phyloP scores from a whole-genome alignment of 441 rosid species.

The Syzygium syzygioides region DNA sequence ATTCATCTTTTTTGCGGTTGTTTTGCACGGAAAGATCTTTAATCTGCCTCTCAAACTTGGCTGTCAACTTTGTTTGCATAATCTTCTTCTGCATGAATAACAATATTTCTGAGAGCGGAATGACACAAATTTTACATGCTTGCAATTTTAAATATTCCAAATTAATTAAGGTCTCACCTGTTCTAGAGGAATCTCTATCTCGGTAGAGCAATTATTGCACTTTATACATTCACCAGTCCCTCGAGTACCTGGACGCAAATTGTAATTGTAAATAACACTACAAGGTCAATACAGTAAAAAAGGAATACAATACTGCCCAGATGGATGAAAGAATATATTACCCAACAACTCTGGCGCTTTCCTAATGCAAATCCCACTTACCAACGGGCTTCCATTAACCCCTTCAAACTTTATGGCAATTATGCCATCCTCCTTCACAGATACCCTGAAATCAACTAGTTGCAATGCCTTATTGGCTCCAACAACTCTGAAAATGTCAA shows the following conservation, averaged over 20 bases:
- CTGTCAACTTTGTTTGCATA: slow-evolving; percentile 61
- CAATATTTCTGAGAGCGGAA: slow-evolving; percentile 6
- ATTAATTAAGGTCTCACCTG: slow-evolving; percentile 42
- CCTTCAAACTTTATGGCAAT: slow-evolving; percentile 65
- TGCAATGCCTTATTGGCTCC: slow-evolving; percentile 79
- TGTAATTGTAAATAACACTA: not conserved
- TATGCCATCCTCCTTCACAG: slow-evolving; percentile 55
- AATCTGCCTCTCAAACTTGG: slow-evolving; percentile 79
- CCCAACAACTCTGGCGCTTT: slow-evolving; percentile 52
- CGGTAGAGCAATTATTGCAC: slow-evolving; percentile 61
- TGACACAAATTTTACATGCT: slow-evolving; percentile 9
- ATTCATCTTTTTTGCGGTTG: slow-evolving; percentile 72
- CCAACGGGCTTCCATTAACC: slow-evolving; percentile 62
- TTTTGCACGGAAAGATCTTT: slow-evolving; percentile 55
- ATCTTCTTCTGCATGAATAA: slow-evolving; percentile 55
- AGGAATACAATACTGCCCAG: not conserved
- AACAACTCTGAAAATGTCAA: slow-evolving; percentile 73
- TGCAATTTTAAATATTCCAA: not conserved
- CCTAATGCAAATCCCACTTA: slow-evolving; percentile 73
- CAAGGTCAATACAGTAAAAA: not conserved
- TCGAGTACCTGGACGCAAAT: slow-evolving; percentile 31
- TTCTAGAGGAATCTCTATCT: slow-evolving; percentile 62
- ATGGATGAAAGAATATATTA: slow-evolving; percentile 15
- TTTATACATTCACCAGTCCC: slow-evolving; percentile 47
- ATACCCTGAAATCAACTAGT: slow-evolving; percentile 58